Evolutionary conservation across 2,329 filamentous ascomycete genomes (phyloP), one percentile per base, ranked within the genome.

Genomic region (Diaporthe nobilis): DNA sequence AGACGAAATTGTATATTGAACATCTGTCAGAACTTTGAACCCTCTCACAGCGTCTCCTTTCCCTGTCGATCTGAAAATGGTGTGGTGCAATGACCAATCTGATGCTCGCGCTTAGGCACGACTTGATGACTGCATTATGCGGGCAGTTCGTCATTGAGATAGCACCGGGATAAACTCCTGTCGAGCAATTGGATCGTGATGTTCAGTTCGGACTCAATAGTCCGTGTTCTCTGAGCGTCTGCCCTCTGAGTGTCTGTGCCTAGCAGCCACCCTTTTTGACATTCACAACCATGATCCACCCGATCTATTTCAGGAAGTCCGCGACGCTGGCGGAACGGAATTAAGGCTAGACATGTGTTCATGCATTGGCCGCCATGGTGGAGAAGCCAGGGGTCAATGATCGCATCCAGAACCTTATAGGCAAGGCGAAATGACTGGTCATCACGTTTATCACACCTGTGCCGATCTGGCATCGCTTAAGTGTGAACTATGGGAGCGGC

Each of bases 41-140:
- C 28, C 28, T n/a, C 42, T 15, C 20, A 20, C 17, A 34, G 1
- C 13, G 12, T 34, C 12, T 9, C 7, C 9, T 51, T 8, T n/a
- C 20, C 44, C 20, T 34, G 8, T 17, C 61, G 28, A 49, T 49
- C 17, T 9, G 7, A 28, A 28, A 4, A 44, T 4, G 15, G 42
- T 34, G 61, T 51, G 61, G 8, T 22, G 4, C 42, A 9, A n/a
- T n/a, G 17, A 2, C 42, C 61, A 67, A 67, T 67, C 44, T 12
- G 42, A 13, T n/a, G 28, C 44, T 34, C 20, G 44, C 17, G 28
- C 17, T 17, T 49, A 20, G 20, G 20, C 44, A 28, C 28, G 28
- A 51, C 28, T 51, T 67, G 61, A 51, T 67, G 61, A 67, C 61
- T 67, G 61, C 61, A 67, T 31, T 2, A 67, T 31, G 37, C n/a